Base-by-base conservation (phyloP, 1,139 yeast genomes). In the Komagataea norvegica region DNA sequence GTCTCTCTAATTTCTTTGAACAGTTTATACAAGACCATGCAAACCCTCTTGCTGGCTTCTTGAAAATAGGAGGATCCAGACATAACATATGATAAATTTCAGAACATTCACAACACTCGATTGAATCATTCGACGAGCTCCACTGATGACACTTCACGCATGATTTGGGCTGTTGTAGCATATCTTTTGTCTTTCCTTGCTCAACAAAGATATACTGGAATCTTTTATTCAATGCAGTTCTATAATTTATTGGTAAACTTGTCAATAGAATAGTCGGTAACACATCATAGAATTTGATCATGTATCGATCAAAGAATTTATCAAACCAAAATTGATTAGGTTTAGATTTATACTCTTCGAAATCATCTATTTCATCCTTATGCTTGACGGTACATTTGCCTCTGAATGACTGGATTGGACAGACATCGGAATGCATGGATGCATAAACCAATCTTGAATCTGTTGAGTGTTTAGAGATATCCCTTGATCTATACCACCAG, bases 21-120 rank as follows among this genome's bases (percentile, higher is more conserved):
- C 96, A 88, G 3, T 67, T 59, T 18, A 87, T 91, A 67, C 96
- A 89, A n/a, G 88, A 73, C 96, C 96, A 89, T 6, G 88, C 85
- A 56, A 87, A 84, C 1, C 96, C 96, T 41, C 95, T 65, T 33
- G 87, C 79, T 0, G 96, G 96, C 51, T 85, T 85, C 48, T 76
- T 74, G 37, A 74, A 57, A 31, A 87, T 60, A 0, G 96, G 96
- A 1, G 96, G 96, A 45, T 83, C 88, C 33, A 89, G 73, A 57
- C 97, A 89, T 33, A 75, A 67, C 78, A 88, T 76, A 62, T 89
- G 97, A 49, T 77, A 86, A 46, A 69, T 69, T 23, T 72, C 69
- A 11, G 68, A 65, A 59, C 97, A 89, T 37, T 73, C 80, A n/a
- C 84, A 84, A 62, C 96, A 89, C 44, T 69, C 72, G n/a, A 89